These are phyloP conservation scores for Atkinsonella texensis DNA, from an alignment of 2,329 filamentous ascomycete genomes.

Conservation along the genomic window DNA sequence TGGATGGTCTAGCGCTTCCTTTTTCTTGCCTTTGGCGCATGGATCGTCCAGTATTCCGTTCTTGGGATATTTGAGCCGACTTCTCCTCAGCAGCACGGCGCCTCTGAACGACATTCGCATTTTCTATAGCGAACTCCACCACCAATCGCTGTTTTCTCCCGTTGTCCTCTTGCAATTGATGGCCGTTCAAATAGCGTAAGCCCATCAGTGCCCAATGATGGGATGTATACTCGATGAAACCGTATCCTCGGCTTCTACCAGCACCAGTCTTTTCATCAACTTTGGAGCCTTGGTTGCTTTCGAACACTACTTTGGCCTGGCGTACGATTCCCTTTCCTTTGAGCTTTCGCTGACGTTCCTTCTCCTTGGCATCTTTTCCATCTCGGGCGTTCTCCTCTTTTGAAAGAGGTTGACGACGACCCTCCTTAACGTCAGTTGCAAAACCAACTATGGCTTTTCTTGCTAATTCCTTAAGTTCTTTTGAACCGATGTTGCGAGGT, in stretches of 20 bases:
- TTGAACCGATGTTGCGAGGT: constrained; percentile 69
- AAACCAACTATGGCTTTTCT: constrained; percentile 91
- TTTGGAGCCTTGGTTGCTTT: constrained; percentile 76
- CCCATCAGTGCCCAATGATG: constrained; percentile 94
- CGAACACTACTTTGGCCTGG: constrained; percentile 92
- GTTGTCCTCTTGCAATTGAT: constrained; percentile 41
- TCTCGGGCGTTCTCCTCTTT: constrained; percentile 78
- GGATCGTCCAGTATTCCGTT: constrained; percentile 17
- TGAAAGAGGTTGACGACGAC: constrained; percentile 65
- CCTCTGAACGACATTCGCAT: constrained; percentile 84
- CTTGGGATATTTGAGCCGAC: constrained; percentile 18
- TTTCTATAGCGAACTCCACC: constrained; percentile 96
- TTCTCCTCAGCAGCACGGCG: constrained; percentile 33
- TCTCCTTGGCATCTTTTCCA: constrained; percentile 66
- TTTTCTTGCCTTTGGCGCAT: background rate
- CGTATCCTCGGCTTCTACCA: constrained; percentile 82
- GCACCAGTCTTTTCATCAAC: constrained; percentile 64
- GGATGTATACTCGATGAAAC: constrained; percentile 92
- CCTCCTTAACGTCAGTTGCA: constrained; percentile 74
- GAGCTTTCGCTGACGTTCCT: constrained; percentile 65
- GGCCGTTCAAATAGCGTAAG: constrained; percentile 83
- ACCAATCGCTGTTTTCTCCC: constrained; percentile 84
- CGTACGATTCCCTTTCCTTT: constrained; percentile 80
- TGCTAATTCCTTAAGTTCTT: constrained; percentile 82
- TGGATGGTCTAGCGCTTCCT: background rate